A percentile compares a stretch with the other conserved stretches of the same genome.
phyloP scores from a whole-genome alignment of 1,284 basidiomycete species.

The Grifola frondosa region DNA sequence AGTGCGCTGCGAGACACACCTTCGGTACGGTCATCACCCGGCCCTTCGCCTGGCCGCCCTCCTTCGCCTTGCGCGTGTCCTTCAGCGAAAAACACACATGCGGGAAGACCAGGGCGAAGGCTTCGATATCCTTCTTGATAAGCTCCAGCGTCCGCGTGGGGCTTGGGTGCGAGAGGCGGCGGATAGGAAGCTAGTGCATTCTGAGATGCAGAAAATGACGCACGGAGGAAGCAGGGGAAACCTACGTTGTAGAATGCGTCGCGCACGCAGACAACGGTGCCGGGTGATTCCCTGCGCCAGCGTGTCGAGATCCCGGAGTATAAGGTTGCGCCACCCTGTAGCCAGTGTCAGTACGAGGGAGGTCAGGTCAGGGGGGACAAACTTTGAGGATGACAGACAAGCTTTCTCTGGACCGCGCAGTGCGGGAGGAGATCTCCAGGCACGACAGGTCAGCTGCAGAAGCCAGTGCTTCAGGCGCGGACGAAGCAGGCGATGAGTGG shows the following conservation, averaged over 20 bases:
- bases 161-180: conserved; percentile 65
- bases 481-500: background rate
- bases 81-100: conserved; percentile 69
- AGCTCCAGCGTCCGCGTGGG: conserved; percentile 57
- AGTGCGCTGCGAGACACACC: conserved; percentile 36
- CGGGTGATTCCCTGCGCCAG: conserved; percentile 67
- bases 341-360: conserved; percentile 7
- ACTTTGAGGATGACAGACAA: conserved; percentile 81
- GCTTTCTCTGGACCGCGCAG: conserved; percentile 52
- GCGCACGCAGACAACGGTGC: conserved; percentile 78
- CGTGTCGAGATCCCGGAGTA: conserved; percentile 72
- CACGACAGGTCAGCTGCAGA: conserved; percentile 76
- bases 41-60: conserved; percentile 37
- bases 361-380: background rate
- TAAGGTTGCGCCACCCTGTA: conserved; percentile 62
- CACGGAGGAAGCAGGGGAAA: conserved; percentile 11
- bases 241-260: conserved; percentile 86
- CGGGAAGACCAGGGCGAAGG: conserved; percentile 71
- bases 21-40: conserved; percentile 61
- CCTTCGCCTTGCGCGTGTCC: conserved; percentile 43
- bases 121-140: conserved; percentile 71
- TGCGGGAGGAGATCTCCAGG: conserved; percentile 77
- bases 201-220: conserved; percentile 6
- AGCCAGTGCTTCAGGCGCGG: conserved; percentile 61
- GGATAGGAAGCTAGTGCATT: conserved; percentile 63